phyloP scores from a whole-genome alignment of 164 flowering plant species.

The Platanus orientalis region DNA sequence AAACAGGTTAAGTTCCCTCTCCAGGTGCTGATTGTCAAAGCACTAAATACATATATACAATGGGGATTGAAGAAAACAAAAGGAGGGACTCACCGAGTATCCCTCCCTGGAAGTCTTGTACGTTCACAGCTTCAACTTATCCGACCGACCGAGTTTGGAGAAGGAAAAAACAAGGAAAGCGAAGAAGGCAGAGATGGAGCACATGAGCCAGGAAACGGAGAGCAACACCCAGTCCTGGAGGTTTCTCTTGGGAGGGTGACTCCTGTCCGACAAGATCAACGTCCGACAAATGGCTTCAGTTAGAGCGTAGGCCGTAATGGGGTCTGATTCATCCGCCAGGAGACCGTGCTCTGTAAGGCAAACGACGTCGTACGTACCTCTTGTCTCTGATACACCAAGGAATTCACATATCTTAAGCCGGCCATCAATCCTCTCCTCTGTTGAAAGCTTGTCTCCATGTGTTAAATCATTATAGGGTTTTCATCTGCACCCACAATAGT shows the following conservation, averaged over 20 bases:
- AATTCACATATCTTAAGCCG: conserved; percentile 50
- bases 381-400: conserved; percentile 47
- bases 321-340: conserved; percentile 56
- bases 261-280: conserved; percentile 48
- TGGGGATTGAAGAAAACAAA: no score
- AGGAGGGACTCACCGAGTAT: no score
- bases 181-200: conserved; percentile 31
- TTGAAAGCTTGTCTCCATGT: conserved; percentile 59
- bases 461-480: conserved; percentile 69
- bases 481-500: conserved; percentile 44
- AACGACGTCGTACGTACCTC: conserved; percentile 58
- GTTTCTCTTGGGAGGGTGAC: conserved; percentile 39
- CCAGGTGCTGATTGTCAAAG: no score
- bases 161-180: conserved; percentile 38
- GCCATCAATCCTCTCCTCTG: conserved; percentile 57
- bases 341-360: conserved; percentile 67
- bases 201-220: conserved; percentile 28
- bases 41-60: no score
- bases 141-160: conserved; percentile 20
- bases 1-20: no score
- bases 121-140: neutral
- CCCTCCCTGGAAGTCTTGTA: no score
- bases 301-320: conserved; percentile 54
- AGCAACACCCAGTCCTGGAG: conserved; percentile 26
- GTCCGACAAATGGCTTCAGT: conserved; percentile 63